Evolutionary conservation across 805 yeast genomes (phyloP), one percentile per base, ranked within the genome.

Genomic region (Candida chauliodis): DNA sequence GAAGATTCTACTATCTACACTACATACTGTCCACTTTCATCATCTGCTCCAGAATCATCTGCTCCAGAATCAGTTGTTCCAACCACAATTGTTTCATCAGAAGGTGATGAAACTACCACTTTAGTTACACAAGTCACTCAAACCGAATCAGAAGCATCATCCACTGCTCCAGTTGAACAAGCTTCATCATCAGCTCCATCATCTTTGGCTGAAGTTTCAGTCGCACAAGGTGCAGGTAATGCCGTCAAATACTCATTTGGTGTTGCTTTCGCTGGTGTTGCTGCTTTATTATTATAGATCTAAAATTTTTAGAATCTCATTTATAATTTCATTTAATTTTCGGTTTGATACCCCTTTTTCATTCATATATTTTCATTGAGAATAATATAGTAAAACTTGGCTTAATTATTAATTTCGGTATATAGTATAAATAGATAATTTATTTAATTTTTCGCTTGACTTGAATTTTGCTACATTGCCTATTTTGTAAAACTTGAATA

Each of bases 21-120:
- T 44, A 63, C 70, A 28, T 54, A 53, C 53, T 62, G 69, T 42
- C 70, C 70, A 38, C 44, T 46, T 11, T 49, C 57, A 15, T 46
- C 44, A 20, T n/a, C n/a, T n/a, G n/a, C n/a, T n/a, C n/a, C n/a
- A n/a, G 43, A 46, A 47, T 14, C 34, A 62, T 68, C 34, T 51
- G 51, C 53, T 24, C 22, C 35, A 13, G 23, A 34, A 15, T 14
- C 35, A 15, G 23, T 30, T 15, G 17, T 13, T 24, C 22, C 43
- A 14, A 22, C 25, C 23, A 24, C 34, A 39, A 38, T 32, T 35
- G 41, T 23, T 21, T 37, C 34, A 29, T 25, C 20, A 7, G 4
- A 25, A 5, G 22, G 34, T 22, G 33, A 21, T 5, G 14, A 26
- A 3, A 28, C 37, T 27, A 17, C 35, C 5, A 20, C 27, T 6